Conservation (phyloP, 2,329 filamentous ascomycete genomes). For the Knoxdaviesia capensis region DNA sequence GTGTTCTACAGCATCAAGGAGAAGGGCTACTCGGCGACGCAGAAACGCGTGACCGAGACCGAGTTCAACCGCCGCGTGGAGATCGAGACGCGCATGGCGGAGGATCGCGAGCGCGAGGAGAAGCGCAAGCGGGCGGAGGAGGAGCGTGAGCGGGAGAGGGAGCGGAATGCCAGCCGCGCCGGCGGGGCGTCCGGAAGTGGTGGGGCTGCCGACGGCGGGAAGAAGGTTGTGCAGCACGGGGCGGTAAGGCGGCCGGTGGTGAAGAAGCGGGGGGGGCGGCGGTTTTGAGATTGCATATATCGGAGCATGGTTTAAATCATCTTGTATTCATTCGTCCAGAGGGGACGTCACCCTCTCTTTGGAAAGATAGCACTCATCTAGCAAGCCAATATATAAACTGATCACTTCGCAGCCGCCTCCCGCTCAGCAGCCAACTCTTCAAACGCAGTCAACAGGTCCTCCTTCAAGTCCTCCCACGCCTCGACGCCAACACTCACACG, state of each 20-base stretch:
- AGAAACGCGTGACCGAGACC: conserved; percentile 71
- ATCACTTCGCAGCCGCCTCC: too few relatives aligned
- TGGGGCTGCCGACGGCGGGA: conserved; percentile 13
- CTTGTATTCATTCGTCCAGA: too few relatives aligned
- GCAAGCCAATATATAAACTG: too few relatives aligned
- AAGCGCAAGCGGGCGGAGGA: conserved; percentile 29
- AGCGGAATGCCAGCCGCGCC: conserved; percentile 2
- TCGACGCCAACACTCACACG: conserved; percentile 78
- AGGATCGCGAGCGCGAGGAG: conserved; percentile 54
- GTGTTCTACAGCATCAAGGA: conserved; percentile 97
- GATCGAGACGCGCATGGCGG: conserved; percentile 80
- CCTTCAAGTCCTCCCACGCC: conserved; percentile 62
- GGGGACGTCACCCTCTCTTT: too few relatives aligned
- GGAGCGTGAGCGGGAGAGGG: conserved; percentile 26
- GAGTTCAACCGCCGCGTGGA: conserved; percentile 90
- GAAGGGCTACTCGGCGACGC: conserved; percentile 78
- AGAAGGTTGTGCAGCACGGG: conserved; percentile 41
- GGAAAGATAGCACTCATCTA: too few relatives aligned
- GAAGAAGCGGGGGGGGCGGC: conserved; percentile 6
- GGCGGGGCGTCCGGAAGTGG: conserved; percentile 18
- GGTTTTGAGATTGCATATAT: too few relatives aligned
- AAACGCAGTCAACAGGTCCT: conserved; percentile 52
- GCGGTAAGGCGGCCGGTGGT: conserved; percentile 30
- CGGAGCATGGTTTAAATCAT: too few relatives aligned
- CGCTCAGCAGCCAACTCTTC: conserved; percentile 25